Evolutionary conservation across 768 basidiomycete genomes (phyloP), one percentile per base, ranked within the genome.

Genomic region (Hypholoma sublateritium): DNA sequence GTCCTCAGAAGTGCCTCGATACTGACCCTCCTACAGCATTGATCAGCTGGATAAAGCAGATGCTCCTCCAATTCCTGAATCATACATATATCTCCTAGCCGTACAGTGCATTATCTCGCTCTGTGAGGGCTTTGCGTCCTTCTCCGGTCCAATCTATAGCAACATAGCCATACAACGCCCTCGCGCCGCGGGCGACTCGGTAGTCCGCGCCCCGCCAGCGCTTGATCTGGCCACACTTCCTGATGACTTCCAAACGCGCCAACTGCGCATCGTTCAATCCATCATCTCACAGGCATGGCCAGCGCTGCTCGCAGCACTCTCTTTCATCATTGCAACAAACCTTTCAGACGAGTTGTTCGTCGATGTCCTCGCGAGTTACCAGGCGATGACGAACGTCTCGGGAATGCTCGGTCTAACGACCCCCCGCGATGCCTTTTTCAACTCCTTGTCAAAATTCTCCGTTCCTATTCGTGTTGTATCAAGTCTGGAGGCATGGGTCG

Each of bases 41-140:
- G 96, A 99, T 69, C 97, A 98, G 70, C 84, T 98, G 12, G 96
- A 99, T 75, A 99, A 99, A 70, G 90, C 93, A 0, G 97, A 99
- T 63, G 86, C 95, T 0, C 97, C 97, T 0, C 79, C 85, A 0
- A 95, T 98, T 52, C 96, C 97, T 0, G 97, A 99, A 57, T 81
- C 90, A 3, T 98, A 99, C 68, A 82, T 96, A 60, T 96, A 95
- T 67, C 87, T 99, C 7, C 82, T 99, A 1, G 92, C 87, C 0
- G 82, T 97, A 0, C 95, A 98, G 64, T 95, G 90, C 65, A 79
- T 98, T 8, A 81, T 89, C 25, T 87, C 91, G 0, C 74, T 99
- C 2, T 93, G 89, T 58, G 93, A 95, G 63, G 95, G 94, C 1
- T 87, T 95, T 51, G 86, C 88, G 0, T 76, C 83, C 0, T 89